Conservation (phyloP, 2,329 filamentous ascomycete species). For the Stachybotrys elegans region DNA sequence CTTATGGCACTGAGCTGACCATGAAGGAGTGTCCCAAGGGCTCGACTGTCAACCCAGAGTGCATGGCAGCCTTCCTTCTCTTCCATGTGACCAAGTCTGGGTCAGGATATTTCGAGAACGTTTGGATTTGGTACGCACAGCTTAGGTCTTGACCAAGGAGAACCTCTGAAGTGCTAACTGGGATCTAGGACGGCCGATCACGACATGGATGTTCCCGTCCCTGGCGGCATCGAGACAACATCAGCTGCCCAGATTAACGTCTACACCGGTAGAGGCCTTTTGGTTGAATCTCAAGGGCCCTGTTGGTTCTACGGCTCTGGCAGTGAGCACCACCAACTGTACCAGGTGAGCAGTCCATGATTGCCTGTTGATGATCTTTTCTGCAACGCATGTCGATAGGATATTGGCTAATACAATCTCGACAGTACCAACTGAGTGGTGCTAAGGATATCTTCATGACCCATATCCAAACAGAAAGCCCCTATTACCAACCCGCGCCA, state of each 20-base stretch:
- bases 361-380: neutral
- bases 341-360: constrained; percentile 21
- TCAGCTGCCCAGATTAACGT: constrained; percentile 16
- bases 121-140: constrained; percentile 20
- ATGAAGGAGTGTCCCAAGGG: constrained; percentile 11
- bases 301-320: constrained; percentile 15
- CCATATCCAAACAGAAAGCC: constrained; percentile 33
- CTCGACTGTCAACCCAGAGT: neutral
- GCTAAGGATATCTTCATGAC: constrained; percentile 42
- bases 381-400: neutral
- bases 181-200: constrained; percentile 50
- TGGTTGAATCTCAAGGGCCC: constrained; percentile 18
- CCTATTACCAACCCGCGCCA: constrained; percentile 5
- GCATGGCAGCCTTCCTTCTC: constrained; percentile 49
- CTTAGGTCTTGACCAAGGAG: neutral
- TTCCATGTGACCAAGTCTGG: constrained; percentile 38
- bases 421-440: constrained; percentile 34
- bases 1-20: constrained; percentile 7
- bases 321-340: constrained; percentile 26
- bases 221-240: constrained; percentile 6
- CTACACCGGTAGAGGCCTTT: constrained; percentile 25
- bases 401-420: neutral
- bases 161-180: neutral
- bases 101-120: constrained; percentile 43
- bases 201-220: constrained; percentile 31